Percentiles rank a stretch among this genome's conserved stretches.
Conservation (phyloP, 1,284 basidiomycete species). For the Cutaneotrichosporon sp. region DNA sequence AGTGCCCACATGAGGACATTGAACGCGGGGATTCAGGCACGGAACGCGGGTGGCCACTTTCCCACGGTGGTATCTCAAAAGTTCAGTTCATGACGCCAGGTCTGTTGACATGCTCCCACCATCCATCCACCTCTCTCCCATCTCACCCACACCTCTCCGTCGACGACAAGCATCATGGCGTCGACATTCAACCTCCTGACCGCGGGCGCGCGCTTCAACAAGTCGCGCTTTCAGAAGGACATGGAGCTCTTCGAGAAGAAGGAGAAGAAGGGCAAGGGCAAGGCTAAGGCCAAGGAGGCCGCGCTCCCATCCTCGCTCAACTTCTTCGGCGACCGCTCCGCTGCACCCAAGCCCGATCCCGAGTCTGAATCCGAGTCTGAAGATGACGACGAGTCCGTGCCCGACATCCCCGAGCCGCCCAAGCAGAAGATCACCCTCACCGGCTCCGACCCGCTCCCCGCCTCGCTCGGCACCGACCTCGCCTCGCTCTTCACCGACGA, state of each 20-base stretch:
- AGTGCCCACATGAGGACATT: not conserved
- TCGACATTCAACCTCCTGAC: constrained; percentile 73
- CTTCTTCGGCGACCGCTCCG: constrained; percentile 76
- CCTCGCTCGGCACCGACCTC: constrained; percentile 47
- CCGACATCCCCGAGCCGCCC: constrained; percentile 42
- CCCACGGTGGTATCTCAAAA: constrained; percentile 23
- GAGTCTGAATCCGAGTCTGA: constrained; percentile 32
- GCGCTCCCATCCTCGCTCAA: constrained; percentile 74
- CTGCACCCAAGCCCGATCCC: constrained; percentile 54
- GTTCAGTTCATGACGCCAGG: constrained; percentile 11
- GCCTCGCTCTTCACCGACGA: constrained; percentile 35
- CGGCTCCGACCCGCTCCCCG: constrained; percentile 48
- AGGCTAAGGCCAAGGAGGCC: constrained; percentile 15
- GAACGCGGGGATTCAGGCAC: not conserved
- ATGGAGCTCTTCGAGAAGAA: constrained; percentile 64
- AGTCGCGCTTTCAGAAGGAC: constrained; percentile 70
- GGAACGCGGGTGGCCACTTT: constrained; percentile 12
- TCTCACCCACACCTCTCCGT: not conserved
- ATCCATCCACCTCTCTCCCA: not conserved
- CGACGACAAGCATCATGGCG: constrained; percentile 29
- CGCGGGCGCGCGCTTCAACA: constrained; percentile 74
- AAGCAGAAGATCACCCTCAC: constrained; percentile 52
- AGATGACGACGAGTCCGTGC: constrained; percentile 20
- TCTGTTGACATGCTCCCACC: not conserved
- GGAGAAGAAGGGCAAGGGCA: constrained; percentile 43